Percentiles rank a stretch among this genome's conserved stretches.
Conservation (phyloP, 345 rosid species). For the Noccaea bulbosa region DNA sequence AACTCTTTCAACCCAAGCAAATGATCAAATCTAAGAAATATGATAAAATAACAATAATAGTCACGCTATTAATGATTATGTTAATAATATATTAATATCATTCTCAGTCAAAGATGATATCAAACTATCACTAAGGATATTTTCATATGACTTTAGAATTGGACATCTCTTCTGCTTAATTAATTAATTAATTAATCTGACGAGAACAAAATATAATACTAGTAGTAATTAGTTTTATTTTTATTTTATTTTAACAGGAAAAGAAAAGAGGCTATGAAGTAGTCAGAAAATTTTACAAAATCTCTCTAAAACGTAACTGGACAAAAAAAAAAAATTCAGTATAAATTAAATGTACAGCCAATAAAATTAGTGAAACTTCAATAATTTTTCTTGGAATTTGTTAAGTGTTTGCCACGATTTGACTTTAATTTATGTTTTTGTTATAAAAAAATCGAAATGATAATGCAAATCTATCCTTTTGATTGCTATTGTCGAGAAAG, state of each 20-base stretch:
- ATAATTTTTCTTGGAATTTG: slow-evolving; percentile 5
- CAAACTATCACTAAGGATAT: slow-evolving; percentile 35
- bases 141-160: slow-evolving; percentile 20
- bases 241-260: background rate
- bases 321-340: background rate
- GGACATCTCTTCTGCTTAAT: slow-evolving; percentile 12
- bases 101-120: slow-evolving; percentile 38
- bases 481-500: slow-evolving; percentile 30
- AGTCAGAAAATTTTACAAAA: slow-evolving; percentile 9
- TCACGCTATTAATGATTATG: slow-evolving; percentile 37
- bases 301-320: slow-evolving; percentile 17
- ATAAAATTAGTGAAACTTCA: slow-evolving; percentile 17
- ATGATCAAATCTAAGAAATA: slow-evolving; percentile 37
- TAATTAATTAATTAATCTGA: background rate
- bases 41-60: slow-evolving; percentile 32
- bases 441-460: slow-evolving; percentile 15
- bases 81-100: slow-evolving; percentile 1
- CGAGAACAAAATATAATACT: slow-evolving; percentile 7
- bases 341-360: background rate
- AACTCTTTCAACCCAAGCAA: slow-evolving; percentile 30
- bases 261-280: slow-evolving; percentile 2
- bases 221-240: background rate
- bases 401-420: slow-evolving; percentile 27
- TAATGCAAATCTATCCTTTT: slow-evolving; percentile 26
- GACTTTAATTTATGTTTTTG: slow-evolving; percentile 12